Evolutionary conservation across 805 yeast species (phyloP).

Genomic region (Metschnikowia corniflorae): DNA sequence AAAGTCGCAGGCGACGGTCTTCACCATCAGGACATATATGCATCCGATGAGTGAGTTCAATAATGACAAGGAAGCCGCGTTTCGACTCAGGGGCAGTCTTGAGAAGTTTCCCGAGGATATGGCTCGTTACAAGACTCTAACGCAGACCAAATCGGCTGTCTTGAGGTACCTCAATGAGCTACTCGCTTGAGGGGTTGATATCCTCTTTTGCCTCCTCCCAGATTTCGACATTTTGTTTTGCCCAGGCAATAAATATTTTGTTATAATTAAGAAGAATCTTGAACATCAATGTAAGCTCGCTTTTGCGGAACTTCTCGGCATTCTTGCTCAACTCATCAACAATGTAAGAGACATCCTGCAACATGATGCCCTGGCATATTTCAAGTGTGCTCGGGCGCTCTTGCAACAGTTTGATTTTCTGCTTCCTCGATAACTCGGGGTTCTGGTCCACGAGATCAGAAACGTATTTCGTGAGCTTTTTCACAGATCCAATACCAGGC

Average conservation of each 20-base stretch:
- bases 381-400: constrained; percentile 52
- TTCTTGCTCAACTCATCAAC: constrained; percentile 45
- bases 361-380: constrained; percentile 45
- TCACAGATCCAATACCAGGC: constrained; percentile 48
- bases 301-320: constrained; percentile 46
- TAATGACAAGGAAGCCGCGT: constrained; percentile 42
- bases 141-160: constrained; percentile 70
- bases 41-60: constrained; percentile 48
- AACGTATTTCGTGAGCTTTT: constrained; percentile 49
- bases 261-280: constrained; percentile 52
- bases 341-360: constrained; percentile 38
- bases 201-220: constrained; percentile 60
- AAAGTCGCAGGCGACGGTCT: constrained; percentile 41
- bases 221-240: constrained; percentile 58
- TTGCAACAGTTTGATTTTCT: constrained; percentile 45
- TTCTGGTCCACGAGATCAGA: constrained; percentile 61
- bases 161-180: constrained; percentile 21
- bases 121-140: constrained; percentile 58
- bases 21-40: constrained; percentile 55
- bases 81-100: constrained; percentile 59
- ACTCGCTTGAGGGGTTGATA: constrained; percentile 16
- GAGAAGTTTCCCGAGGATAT: constrained; percentile 57
- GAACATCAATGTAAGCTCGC: constrained; percentile 50
- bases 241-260: constrained; percentile 60
- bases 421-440: constrained; percentile 61